Evolutionary conservation across 1,139 yeast genomes (phyloP).

Genomic region (Protomyces inundatus): DNA sequence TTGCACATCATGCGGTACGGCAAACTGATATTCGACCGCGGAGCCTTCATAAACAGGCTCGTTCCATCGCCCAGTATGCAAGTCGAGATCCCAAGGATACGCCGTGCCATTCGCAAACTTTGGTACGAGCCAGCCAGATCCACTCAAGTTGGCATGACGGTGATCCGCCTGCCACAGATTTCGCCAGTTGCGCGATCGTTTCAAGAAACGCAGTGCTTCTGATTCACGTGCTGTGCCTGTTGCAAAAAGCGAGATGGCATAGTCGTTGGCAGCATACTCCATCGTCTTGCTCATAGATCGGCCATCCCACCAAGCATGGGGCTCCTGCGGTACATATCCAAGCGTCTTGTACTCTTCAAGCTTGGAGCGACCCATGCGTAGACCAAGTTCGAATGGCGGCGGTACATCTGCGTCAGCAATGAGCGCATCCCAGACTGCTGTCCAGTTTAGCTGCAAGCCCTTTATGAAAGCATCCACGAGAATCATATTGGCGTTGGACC

Average conservation of each 20-base stretch:
- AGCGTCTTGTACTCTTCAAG: slow-evolving; percentile 5
- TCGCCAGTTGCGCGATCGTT: slow-evolving; percentile 15
- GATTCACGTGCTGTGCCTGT: slow-evolving; percentile 7
- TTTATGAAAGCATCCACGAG: slow-evolving; percentile 18
- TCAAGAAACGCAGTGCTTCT: slow-evolving; percentile 11
- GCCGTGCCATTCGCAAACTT: slow-evolving; percentile 14
- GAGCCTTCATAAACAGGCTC: slow-evolving; percentile 20
- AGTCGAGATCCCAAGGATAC: slow-evolving; percentile 18
- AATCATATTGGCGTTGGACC: slow-evolving; percentile 22
- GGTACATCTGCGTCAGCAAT: slow-evolving; percentile 14
- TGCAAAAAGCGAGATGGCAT: slow-evolving; percentile 15
- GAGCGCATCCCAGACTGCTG: slow-evolving; percentile 7
- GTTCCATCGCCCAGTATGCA: slow-evolving; percentile 17
- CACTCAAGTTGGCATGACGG: not conserved
- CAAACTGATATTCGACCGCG: slow-evolving; percentile 22
- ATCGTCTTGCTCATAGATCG: slow-evolving; percentile 21
- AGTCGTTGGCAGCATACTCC: slow-evolving; percentile 22
- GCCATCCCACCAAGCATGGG: slow-evolving; percentile 25
- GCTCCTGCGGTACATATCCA: slow-evolving; percentile 22
- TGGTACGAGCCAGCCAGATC: slow-evolving; percentile 16
- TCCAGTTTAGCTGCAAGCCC: slow-evolving; percentile 10
- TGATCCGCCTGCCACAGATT: slow-evolving; percentile 11
- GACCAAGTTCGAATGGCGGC: slow-evolving; percentile 18
- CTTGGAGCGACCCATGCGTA: slow-evolving; percentile 17
- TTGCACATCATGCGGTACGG: slow-evolving; percentile 16